Evolutionary conservation across 164 flowering plant genomes (phyloP), one percentile per base, ranked within the genome.

Genomic region (Sedum album): DNA sequence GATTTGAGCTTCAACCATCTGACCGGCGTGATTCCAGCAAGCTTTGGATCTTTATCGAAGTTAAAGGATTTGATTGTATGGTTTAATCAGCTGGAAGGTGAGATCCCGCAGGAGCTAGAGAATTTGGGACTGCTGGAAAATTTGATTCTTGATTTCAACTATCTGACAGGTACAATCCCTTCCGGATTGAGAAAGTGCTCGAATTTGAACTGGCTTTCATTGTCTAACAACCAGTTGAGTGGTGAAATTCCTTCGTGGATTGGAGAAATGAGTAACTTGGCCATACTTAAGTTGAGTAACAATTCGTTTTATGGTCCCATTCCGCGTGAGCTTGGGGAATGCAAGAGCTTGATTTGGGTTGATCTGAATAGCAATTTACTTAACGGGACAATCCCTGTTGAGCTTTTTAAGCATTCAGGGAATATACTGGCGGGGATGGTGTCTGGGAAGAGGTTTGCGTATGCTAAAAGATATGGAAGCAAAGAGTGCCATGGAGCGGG

Each of bases 1-100:
- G 96, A 94, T 79, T 78, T 94, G 67, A 94, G 97, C 84, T 88
- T 92, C 77, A 94, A 94, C 76, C 84, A 72, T 76, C 76, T 94
- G 28, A 82, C 75, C 0, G 96, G 99, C 23, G 80, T 76, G 1
- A 91, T 94, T 60, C 99, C 99, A 0, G 35, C 83, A 0, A 84
- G 86, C 73, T 72, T 94, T 48, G 96, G 96, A 2, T 82, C 83
- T 1, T 79, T 94, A 31, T 70, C 84, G 1, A 80, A 86, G 78
- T 92, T 94, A 20, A 73, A 75, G 6, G 93, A 91, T 77, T 72
- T 94, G 78, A 82, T 87, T 31, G 67, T 88, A 60, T 88, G 96
- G 96, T 70, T 91, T 78, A 94, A 94, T 79, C 76, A 79, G 44
- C 88, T 94, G 30, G 63, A 76, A 0, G 99, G 99, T 2, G 88